Percentiles rank a stretch among this genome's conserved stretches.
phyloP scores from a whole-genome alignment of 495 filamentous ascomycete species.

The Melanomma pulvis-pyrius region DNA sequence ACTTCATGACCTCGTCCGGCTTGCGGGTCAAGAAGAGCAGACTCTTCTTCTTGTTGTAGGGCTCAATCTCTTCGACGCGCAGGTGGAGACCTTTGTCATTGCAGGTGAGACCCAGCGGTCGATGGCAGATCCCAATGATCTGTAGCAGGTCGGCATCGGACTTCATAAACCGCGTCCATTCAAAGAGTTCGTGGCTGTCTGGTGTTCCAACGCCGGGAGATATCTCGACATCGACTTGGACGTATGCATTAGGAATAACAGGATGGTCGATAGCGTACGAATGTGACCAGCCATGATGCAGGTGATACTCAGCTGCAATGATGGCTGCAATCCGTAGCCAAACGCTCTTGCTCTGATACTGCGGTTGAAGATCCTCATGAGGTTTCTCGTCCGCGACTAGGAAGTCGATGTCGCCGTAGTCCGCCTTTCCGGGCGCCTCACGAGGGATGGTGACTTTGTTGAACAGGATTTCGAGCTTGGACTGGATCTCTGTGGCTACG shows the following conservation, averaged over 20 bases:
- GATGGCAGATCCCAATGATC: constrained; percentile 62
- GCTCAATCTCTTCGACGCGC: constrained; percentile 65
- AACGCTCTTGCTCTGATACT: neutral
- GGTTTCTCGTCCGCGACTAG: constrained; percentile 26
- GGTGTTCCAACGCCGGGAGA: constrained; percentile 45
- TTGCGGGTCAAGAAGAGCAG: constrained; percentile 60
- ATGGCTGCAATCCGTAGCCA: neutral
- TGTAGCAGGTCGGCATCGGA: constrained; percentile 70
- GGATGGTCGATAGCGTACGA: constrained; percentile 33
- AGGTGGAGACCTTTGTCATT: constrained; percentile 63
- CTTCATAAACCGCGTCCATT: constrained; percentile 64
- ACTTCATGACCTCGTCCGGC: constrained; percentile 56
- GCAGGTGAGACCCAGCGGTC: constrained; percentile 63
- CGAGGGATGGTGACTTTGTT: constrained; percentile 22
- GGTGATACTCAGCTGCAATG: constrained; percentile 16
- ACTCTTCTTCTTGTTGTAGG: constrained; percentile 55
- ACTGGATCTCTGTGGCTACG: neutral
- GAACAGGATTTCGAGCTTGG: constrained; percentile 16
- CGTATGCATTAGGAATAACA: constrained; percentile 42
- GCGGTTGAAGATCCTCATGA: neutral
- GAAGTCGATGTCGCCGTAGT: constrained; percentile 47
- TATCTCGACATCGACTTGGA: constrained; percentile 67
- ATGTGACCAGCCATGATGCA: constrained; percentile 7
- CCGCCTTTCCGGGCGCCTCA: constrained; percentile 42
- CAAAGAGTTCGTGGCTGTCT: constrained; percentile 40